These are phyloP conservation scores for Claviceps sp. DNA, from an alignment of 2,329 filamentous ascomycete species.

Conservation along the genomic window DNA sequence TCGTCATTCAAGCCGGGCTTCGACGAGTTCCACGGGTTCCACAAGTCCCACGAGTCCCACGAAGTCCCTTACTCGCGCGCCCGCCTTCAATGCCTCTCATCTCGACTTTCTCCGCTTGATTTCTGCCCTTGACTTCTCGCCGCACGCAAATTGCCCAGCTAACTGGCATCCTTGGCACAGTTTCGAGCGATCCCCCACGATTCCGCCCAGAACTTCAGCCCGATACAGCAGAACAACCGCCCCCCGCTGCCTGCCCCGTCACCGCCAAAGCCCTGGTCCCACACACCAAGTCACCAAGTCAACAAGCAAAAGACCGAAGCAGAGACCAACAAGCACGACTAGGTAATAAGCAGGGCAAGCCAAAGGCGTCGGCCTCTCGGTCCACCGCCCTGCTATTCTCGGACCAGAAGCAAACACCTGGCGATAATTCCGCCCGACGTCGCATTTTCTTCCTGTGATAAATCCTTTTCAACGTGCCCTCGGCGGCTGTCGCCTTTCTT, in stretches of 20 bases:
- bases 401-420: conserved; percentile 1
- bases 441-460: conserved; percentile 4
- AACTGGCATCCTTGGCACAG: neutral
- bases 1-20: neutral
- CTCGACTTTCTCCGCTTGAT: too few relatives aligned
- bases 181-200: neutral
- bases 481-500: neutral
- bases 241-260: neutral
- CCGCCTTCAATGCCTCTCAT: neutral
- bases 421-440: conserved; percentile 6
- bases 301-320: neutral
- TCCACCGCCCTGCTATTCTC: neutral
- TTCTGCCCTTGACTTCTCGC: neutral
- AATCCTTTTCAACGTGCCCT: neutral
- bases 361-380: neutral
- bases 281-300: neutral
- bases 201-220: neutral
- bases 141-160: neutral
- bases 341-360: neutral
- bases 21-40: neutral
- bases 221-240: neutral
- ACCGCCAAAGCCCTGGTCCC: neutral
- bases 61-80: neutral
- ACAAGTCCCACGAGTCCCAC: neutral
- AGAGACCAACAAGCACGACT: neutral